Evolutionary conservation across 2,329 filamentous ascomycete species (phyloP), one percentile per base, ranked within the genome.

Genomic region (Fusarium heterosporum): DNA sequence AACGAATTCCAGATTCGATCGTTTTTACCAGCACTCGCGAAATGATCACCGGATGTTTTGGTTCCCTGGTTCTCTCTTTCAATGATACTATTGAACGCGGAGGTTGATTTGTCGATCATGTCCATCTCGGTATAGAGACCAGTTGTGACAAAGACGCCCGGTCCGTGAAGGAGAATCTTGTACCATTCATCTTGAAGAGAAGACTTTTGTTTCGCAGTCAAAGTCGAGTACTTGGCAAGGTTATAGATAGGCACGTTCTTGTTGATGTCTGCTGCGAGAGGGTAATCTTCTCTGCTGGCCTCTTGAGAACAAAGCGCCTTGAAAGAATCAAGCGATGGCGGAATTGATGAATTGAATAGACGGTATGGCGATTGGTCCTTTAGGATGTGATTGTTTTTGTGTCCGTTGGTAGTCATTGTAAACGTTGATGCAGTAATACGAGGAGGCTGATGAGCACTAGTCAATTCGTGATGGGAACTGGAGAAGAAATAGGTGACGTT

Each of bases 1-100:
- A 89, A 87, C 0, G 87, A 87, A 76, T 90, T 90, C 87, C 87
- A 90, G 77, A 90, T 88, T 11, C 88, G 82, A 53, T 84, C 80
- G 71, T 90, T 90, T 25, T 81, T 80, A 22, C 84, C 83, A 3
- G 80, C 78, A 6, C 80, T 75, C 2, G 87, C 85, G 73, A 90
- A 90, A 70, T 90, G 87, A 73, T 90, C 87, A 22, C 87, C 87
- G 50, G 83, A 82, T 2, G 74, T 48, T 25, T 73, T 73, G 22
- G 71, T 46, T 8, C 69, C 68, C 29, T 75, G 66, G 28, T 71
- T 73, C 73, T 87, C 83, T 11, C 72, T 68, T 4, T 76, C 73
- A 73, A 88, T 85, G 61, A 88, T 87, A 3, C 68, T 58, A 6
- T 77, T 69, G 72, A 83, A 88, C 14, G 82, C 79, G 1, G 58